Conservation (phyloP, 148 eudicot species). For the Mesembryanthemum crystallinum region DNA sequence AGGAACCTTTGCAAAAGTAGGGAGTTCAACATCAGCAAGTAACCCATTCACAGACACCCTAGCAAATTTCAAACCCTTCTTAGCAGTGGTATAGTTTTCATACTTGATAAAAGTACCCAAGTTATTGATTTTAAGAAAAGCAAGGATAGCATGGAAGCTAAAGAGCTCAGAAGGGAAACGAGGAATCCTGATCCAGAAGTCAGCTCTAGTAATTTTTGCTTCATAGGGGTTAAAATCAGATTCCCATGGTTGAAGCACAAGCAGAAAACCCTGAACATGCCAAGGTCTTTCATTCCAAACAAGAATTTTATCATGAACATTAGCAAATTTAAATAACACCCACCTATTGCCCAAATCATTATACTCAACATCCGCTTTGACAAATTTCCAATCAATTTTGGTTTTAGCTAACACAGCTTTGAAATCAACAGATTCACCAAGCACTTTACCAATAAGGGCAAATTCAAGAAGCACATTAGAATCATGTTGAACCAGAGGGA, state of each 20-base stretch:
- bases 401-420: neutral
- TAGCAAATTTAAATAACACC: neutral
- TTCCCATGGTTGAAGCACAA: neutral
- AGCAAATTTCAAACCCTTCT: neutral
- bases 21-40: no score
- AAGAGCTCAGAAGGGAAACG: neutral
- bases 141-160: neutral
- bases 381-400: neutral
- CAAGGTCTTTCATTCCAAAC: neutral
- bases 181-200: neutral
- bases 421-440: neutral
- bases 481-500: neutral
- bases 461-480: neutral
- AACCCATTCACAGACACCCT: neutral
- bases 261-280: neutral
- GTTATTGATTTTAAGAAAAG: no score
- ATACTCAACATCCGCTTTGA: neutral
- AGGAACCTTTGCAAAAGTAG: no score
- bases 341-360: neutral
- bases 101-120: no score
- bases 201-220: neutral
- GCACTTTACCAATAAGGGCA: neutral
- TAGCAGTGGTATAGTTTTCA: no score
- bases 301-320: neutral
- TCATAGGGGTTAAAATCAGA: neutral